These are phyloP conservation scores for Dryas integrifolia DNA, from an alignment of 331 rosid species.

Conservation along the genomic window DNA sequence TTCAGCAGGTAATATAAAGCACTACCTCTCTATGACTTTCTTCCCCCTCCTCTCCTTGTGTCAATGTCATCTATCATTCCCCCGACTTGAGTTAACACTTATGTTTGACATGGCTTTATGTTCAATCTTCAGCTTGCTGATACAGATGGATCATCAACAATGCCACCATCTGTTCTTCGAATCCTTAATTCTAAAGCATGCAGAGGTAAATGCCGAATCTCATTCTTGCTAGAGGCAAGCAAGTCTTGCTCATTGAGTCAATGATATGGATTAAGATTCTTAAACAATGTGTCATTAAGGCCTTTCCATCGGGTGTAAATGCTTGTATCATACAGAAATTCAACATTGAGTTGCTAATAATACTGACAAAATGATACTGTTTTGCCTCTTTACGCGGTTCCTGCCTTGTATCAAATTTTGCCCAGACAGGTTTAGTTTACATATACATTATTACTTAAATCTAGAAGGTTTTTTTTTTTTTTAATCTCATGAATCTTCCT, in stretches of 20 bases:
- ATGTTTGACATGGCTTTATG: constrained; percentile 19
- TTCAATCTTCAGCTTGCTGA: constrained; percentile 63
- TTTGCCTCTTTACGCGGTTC: neutral
- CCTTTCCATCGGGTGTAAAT: neutral
- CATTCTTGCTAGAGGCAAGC: constrained; percentile 14
- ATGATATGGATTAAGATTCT: neutral
- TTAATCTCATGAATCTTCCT: neutral
- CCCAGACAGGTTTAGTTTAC: neutral
- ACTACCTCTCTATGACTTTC: neutral
- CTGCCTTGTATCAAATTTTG: neutral
- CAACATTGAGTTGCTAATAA: neutral
- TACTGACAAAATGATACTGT: neutral
- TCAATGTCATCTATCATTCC: constrained; percentile 14
- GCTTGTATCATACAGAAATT: neutral
- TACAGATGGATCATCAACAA: constrained; percentile 93
- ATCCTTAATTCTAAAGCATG: constrained; percentile 87
- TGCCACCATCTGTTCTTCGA: constrained; percentile 80
- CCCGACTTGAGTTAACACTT: constrained; percentile 6
- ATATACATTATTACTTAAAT: neutral
- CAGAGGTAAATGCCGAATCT: constrained; percentile 56
- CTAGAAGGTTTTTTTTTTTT: neutral
- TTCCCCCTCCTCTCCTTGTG: constrained; percentile 9
- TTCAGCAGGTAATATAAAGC: constrained; percentile 73
- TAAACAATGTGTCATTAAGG: neutral
- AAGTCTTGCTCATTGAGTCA: neutral